phyloP scores from a whole-genome alignment of 768 basidiomycete species.

The Mrakia hoshinonis region DNA sequence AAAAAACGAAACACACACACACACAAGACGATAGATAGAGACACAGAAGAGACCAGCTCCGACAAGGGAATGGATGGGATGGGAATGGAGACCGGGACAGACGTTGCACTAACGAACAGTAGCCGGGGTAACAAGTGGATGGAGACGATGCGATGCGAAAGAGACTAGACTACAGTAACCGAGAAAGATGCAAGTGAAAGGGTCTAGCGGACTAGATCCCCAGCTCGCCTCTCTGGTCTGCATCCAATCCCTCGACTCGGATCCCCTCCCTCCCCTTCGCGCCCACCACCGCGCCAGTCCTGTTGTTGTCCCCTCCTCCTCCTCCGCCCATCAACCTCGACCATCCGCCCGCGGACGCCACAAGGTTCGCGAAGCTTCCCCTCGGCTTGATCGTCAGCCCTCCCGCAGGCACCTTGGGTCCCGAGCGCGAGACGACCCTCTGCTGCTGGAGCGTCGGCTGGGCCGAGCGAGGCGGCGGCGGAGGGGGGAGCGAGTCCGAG shows the following conservation, averaged over 20 bases:
- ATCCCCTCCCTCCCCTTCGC: constrained; percentile 15
- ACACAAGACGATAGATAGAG: not conserved
- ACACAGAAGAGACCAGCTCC: no score
- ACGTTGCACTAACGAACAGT: not conserved
- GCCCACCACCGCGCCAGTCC: not conserved
- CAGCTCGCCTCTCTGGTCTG: constrained; percentile 11
- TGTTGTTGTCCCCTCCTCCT: not conserved
- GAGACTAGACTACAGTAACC: not conserved
- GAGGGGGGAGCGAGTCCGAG: constrained; percentile 23
- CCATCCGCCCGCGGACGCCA: constrained; percentile 27
- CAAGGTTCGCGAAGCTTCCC: constrained; percentile 27
- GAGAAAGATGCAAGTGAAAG: not conserved
- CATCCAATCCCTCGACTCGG: constrained; percentile 5
- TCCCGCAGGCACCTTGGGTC: not conserved
- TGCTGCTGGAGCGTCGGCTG: constrained; percentile 21
- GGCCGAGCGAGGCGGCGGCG: not conserved
- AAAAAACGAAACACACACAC: not conserved
- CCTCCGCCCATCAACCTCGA: constrained; percentile 15
- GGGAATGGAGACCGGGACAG: not conserved
- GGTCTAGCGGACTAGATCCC: not conserved
- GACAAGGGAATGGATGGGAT: not conserved
- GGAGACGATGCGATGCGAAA: not conserved
- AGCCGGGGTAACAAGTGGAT: not conserved
- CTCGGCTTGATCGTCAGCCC: constrained; percentile 25
- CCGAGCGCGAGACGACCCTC: not conserved